These are phyloP conservation scores for Aureobasidium musti DNA, from an alignment of 2,329 filamentous ascomycete species.

Conservation along the genomic window DNA sequence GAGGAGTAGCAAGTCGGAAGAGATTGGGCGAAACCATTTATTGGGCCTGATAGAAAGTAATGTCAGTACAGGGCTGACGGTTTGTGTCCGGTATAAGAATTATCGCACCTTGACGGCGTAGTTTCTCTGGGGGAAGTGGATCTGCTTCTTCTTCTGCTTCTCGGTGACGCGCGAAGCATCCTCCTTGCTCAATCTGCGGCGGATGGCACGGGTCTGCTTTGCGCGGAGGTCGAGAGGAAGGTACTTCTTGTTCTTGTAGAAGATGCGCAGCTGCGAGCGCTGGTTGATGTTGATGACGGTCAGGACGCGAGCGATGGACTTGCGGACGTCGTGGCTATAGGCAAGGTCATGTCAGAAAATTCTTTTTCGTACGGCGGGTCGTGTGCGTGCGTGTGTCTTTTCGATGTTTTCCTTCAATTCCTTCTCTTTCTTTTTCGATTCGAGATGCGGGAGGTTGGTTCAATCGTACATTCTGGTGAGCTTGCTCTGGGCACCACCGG, in stretches of 20 bases:
- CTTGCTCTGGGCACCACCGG: conserved; percentile 88
- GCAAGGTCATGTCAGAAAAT: conserved; percentile 18
- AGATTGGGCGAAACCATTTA: conserved; percentile 29
- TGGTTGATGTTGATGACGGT: conserved; percentile 99
- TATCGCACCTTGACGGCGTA: conserved; percentile 88
- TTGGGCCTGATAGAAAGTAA: conserved; percentile 19
- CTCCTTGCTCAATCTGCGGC: conserved; percentile 89
- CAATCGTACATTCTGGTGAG: conserved; percentile 89
- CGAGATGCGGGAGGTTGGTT: conserved; percentile 28
- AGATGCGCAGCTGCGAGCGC: conserved; percentile 93
- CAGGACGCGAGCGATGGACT: conserved; percentile 98
- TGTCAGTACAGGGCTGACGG: conserved; percentile 11
- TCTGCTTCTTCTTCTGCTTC: conserved; percentile 95
- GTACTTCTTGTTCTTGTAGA: conserved; percentile 99
- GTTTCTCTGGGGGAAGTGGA: conserved; percentile 98
- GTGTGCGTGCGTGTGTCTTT: conserved; percentile 26
- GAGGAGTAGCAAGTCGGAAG: conserved; percentile 24
- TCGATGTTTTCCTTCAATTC: conserved; percentile 20
- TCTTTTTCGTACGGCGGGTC: not conserved
- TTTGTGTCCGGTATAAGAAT: not conserved
- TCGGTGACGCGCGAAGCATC: conserved; percentile 81
- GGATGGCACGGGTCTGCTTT: conserved; percentile 98
- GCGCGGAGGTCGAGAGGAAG: conserved; percentile 95
- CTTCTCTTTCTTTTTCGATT: conserved; percentile 22
- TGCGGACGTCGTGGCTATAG: conserved; percentile 92